phyloP scores from a whole-genome alignment of 495 filamentous ascomycete species.

The Clohesyomyces aquaticus region DNA sequence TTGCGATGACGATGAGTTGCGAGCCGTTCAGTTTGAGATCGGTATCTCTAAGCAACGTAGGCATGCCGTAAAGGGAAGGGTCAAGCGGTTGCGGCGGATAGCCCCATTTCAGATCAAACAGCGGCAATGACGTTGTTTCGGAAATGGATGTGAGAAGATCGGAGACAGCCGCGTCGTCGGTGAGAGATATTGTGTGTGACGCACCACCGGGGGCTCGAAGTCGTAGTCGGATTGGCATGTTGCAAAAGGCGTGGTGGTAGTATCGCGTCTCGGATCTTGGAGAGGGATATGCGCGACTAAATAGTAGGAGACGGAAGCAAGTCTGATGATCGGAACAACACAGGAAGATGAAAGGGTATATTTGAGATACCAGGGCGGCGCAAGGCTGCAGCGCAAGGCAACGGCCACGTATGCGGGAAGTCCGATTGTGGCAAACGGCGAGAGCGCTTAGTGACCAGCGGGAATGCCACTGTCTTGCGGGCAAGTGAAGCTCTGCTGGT shows the following conservation, averaged over 20 bases:
- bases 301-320: background rate
- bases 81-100: slow-evolving; percentile 77
- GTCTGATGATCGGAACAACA: background rate
- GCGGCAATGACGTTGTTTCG: slow-evolving; percentile 55
- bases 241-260: background rate
- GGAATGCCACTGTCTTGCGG: background rate
- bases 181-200: slow-evolving; percentile 63
- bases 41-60: slow-evolving; percentile 56
- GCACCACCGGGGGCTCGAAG: slow-evolving; percentile 64
- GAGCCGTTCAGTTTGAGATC: slow-evolving; percentile 78
- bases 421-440: background rate
- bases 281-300: background rate
- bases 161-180: slow-evolving; percentile 65
- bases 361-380: too few species aligned
- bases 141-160: slow-evolving; percentile 63
- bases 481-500: background rate
- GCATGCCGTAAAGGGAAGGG: slow-evolving; percentile 55
- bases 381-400: too few species aligned
- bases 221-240: slow-evolving; percentile 60
- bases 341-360: background rate
- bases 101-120: slow-evolving; percentile 82
- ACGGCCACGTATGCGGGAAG: too few species aligned
- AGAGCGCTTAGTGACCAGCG: background rate
- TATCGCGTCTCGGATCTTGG: background rate
- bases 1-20: slow-evolving; percentile 68